Percentiles rank a stretch among this genome's conserved stretches.
These are phyloP conservation scores for Penicillium parvum DNA, from an alignment of 495 filamentous ascomycete genomes.

Conservation along the genomic window DNA sequence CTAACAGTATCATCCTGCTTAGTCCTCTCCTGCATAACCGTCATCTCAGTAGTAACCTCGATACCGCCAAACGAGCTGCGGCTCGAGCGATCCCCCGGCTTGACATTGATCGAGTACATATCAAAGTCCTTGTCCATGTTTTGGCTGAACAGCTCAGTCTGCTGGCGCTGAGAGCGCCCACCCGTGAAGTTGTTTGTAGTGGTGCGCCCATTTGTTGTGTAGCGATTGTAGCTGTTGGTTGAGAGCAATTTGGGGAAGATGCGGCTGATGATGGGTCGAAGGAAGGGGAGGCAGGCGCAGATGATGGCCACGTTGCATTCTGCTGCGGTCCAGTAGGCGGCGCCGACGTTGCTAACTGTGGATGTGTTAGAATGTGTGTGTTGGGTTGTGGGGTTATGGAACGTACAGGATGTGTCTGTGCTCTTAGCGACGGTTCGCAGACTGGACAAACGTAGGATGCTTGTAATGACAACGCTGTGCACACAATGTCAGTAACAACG, in stretches of 20 bases:
- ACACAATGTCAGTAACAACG: slow-evolving; percentile 3
- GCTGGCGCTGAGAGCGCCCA: slow-evolving; percentile 14
- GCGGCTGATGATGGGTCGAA: slow-evolving; percentile 74
- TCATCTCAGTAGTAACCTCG: slow-evolving; percentile 37
- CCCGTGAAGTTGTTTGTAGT: slow-evolving; percentile 10
- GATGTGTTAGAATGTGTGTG: slow-evolving; percentile 31
- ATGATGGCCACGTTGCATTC: slow-evolving; percentile 83
- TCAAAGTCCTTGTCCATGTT: slow-evolving; percentile 29
- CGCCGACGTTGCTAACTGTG: slow-evolving; percentile 47
- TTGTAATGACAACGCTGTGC: slow-evolving; percentile 33
- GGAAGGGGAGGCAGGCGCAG: slow-evolving; percentile 76
- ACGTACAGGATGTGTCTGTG: slow-evolving; percentile 53
- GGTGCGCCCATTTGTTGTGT: slow-evolving; percentile 17
- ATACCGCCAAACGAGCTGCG: slow-evolving; percentile 22
- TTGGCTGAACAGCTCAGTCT: slow-evolving; percentile 20
- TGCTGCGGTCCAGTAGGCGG: slow-evolving; percentile 71
- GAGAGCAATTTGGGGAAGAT: slow-evolving; percentile 65
- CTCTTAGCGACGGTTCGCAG: slow-evolving; percentile 27
- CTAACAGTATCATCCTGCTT: slow-evolving; percentile 20
- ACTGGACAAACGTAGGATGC: slow-evolving; percentile 34
- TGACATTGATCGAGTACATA: slow-evolving; percentile 33
- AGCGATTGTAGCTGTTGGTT: slow-evolving; percentile 27
- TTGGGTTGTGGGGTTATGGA: slow-evolving; percentile 46
- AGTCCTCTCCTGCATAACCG: slow-evolving; percentile 20
- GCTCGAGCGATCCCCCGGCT: slow-evolving; percentile 14